phyloP scores from a whole-genome alignment of 306 rosid species.

The Vicia villosa region DNA sequence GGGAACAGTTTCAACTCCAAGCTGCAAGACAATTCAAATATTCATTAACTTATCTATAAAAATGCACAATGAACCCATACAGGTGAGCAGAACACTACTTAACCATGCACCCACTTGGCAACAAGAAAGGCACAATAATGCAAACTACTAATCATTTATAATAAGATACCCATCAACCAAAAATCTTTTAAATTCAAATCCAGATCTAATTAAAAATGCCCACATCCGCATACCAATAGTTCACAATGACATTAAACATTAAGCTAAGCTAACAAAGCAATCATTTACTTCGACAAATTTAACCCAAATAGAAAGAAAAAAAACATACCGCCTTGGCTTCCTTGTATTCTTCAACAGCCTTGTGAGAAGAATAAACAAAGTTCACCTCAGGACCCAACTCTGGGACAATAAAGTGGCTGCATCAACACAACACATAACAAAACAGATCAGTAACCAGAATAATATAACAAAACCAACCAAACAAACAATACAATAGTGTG shows the following conservation, averaged over 20 bases:
- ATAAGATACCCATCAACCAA: not conserved
- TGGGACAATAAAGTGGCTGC: constrained; percentile 94
- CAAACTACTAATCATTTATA: constrained; percentile 12
- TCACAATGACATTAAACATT: constrained; percentile 6
- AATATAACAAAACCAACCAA: not conserved
- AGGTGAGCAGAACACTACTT: constrained; percentile 9
- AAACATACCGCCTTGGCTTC: constrained; percentile 91
- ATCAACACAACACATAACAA: constrained; percentile 30
- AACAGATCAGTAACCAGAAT: constrained; percentile 29
- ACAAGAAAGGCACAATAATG: not conserved
- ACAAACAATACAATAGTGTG: not conserved
- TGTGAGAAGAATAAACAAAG: constrained; percentile 83
- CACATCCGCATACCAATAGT: not conserved
- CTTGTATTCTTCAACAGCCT: constrained; percentile 90
- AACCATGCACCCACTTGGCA: constrained; percentile 1
- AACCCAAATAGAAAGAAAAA: not conserved
- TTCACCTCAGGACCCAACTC: constrained; percentile 88
- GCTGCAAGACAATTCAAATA: constrained; percentile 54
- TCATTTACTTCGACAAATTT: not conserved
- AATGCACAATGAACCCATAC: constrained; percentile 20
- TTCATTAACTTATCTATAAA: constrained; percentile 25
- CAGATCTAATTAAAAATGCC: constrained; percentile 2
- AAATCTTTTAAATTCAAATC: not conserved
- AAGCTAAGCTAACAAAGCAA: not conserved
- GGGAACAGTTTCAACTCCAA: constrained; percentile 80